Evolutionary conservation across 768 basidiomycete species (phyloP).

Genomic region (Tulasnella sp.): DNA sequence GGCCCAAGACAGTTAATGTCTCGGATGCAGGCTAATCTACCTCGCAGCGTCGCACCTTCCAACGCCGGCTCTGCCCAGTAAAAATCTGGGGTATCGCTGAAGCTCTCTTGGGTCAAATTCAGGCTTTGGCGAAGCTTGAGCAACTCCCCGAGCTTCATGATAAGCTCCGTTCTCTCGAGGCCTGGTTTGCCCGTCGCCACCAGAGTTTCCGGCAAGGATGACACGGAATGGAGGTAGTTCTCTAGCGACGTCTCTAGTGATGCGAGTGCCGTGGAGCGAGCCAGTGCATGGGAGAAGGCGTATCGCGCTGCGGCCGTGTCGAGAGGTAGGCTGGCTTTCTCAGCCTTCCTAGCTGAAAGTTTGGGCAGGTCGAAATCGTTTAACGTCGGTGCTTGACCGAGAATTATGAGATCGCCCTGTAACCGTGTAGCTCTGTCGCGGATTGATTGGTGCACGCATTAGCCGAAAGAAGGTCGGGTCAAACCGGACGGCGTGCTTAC

Average conservation of each 20-base stretch:
- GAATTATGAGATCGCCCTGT: conserved; percentile 87
- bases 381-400: conserved; percentile 65
- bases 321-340: conserved; percentile 46
- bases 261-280: conserved; percentile 82
- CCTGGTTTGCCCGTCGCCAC: conserved; percentile 79
- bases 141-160: conserved; percentile 87
- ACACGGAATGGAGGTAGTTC: conserved; percentile 76
- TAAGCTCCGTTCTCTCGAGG: conserved; percentile 72
- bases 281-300: conserved; percentile 85
- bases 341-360: conserved; percentile 3
- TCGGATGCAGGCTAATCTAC: not conserved
- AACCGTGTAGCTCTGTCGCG: conserved; percentile 68
- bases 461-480: not conserved
- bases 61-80: conserved; percentile 93
- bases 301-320: conserved; percentile 82
- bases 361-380: conserved; percentile 45
- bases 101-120: conserved; percentile 85
- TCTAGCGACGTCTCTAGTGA: conserved; percentile 83
- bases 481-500: conserved; percentile 44
- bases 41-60: conserved; percentile 53
- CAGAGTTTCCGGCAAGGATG: conserved; percentile 69
- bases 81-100: conserved; percentile 83
- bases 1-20: not conserved
- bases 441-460: conserved; percentile 17
- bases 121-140: conserved; percentile 90